Conservation (phyloP, 2,329 filamentous ascomycete species). For the Neonectria ditissima region DNA sequence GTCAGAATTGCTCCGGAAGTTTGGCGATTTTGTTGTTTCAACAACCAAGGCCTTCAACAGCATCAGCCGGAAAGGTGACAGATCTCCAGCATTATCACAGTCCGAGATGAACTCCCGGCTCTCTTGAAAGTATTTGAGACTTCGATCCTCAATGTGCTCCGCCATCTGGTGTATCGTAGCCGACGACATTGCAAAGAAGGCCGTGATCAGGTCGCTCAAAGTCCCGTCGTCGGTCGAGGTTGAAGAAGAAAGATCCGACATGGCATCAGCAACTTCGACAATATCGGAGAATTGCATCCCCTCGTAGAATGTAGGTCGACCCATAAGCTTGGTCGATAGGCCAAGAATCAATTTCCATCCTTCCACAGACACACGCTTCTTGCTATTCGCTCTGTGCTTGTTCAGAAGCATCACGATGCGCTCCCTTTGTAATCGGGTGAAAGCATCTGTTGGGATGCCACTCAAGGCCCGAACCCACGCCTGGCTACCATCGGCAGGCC, state of each 20-base stretch:
- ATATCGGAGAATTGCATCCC: constrained; percentile 56
- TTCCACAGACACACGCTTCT: constrained; percentile 42
- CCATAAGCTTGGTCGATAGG: constrained; percentile 63
- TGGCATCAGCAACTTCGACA: constrained; percentile 49
- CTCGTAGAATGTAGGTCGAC: constrained; percentile 63
- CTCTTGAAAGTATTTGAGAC: constrained; percentile 53
- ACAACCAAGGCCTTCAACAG: constrained; percentile 51
- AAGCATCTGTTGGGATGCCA: constrained; percentile 52
- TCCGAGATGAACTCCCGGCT: constrained; percentile 43
- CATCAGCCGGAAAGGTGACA: constrained; percentile 50
- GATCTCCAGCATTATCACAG: constrained; percentile 36
- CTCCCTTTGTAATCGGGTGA: constrained; percentile 59
- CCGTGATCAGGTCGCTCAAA: constrained; percentile 49
- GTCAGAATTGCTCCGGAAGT: constrained; percentile 40
- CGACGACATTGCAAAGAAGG: constrained; percentile 49
- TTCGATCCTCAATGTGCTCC: constrained; percentile 57
- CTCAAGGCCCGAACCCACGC: constrained; percentile 50
- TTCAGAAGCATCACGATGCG: constrained; percentile 53
- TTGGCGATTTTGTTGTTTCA: constrained; percentile 46
- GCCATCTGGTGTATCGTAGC: constrained; percentile 58
- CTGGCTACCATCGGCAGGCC: constrained; percentile 47
- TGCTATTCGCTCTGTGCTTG: constrained; percentile 42
- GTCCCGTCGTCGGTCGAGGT: constrained; percentile 40
- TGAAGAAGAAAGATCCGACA: constrained; percentile 45
- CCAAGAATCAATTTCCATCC: constrained; percentile 56